These are phyloP conservation scores for Spathaspora sp. DNA, from an alignment of 1,139 yeast genomes.

Conservation along the genomic window DNA sequence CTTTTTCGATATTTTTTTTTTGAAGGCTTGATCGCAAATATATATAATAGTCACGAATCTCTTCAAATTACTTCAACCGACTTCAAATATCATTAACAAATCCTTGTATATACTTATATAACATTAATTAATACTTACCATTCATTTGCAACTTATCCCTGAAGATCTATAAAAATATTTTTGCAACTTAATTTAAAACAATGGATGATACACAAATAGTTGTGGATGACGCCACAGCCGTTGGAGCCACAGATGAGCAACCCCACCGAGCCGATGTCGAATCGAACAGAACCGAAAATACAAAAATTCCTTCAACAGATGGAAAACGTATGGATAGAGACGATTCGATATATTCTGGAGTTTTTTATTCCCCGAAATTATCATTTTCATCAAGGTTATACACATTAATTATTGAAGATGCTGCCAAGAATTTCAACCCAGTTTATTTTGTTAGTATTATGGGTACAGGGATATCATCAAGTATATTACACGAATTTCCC, in stretches of 20 bases:
- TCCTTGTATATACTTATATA: neutral
- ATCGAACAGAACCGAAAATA: conserved; percentile 1
- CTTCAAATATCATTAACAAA: neutral
- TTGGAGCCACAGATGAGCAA: conserved; percentile 1
- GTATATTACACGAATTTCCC: conserved; percentile 63
- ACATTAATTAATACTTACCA: neutral
- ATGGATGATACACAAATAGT: neutral
- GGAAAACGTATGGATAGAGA: conserved; percentile 5
- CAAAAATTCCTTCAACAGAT: neutral
- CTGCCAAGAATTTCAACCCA: conserved; percentile 45
- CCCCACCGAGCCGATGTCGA: neutral
- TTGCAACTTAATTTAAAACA: conserved; percentile 1
- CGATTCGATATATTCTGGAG: conserved; percentile 5
- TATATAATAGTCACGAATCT: neutral
- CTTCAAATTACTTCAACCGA: neutral
- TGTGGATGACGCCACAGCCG: conserved; percentile 2
- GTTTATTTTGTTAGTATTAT: conserved; percentile 71
- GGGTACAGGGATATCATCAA: conserved; percentile 79
- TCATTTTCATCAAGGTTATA: conserved; percentile 2
- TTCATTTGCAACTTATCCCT: neutral
- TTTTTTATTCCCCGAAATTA: conserved; percentile 1
- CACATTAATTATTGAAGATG: conserved; percentile 13
- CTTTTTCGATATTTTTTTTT: neutral
- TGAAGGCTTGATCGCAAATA: neutral
- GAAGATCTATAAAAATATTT: neutral